A percentile compares a stretch with the other conserved stretches of the same genome.
phyloP scores from a whole-genome alignment of 164 flowering plant species.

The Stephania cephalantha region DNA sequence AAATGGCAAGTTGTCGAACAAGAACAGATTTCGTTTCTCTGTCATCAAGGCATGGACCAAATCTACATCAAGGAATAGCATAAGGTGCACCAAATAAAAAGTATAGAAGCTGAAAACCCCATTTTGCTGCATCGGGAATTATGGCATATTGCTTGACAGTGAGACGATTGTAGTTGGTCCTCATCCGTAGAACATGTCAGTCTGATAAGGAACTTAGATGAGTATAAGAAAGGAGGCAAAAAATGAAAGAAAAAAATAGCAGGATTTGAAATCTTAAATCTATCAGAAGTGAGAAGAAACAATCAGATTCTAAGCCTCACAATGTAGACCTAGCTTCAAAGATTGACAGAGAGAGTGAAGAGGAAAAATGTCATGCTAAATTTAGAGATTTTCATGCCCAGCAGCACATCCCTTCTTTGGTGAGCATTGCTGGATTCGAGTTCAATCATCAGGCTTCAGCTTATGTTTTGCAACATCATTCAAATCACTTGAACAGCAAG shows the following conservation, averaged over 20 bases:
- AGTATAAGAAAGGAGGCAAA: background rate
- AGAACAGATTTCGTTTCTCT: background rate
- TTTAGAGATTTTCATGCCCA: background rate
- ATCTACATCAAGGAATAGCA: background rate
- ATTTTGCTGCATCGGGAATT: background rate
- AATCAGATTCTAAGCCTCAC: background rate
- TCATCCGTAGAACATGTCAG: background rate
- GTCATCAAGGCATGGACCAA: background rate
- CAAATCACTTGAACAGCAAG: background rate
- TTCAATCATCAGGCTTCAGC: background rate
- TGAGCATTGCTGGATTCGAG: background rate
- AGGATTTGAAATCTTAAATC: background rate
- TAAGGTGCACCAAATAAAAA: background rate
- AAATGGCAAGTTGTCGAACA: background rate
- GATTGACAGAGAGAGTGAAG: background rate
- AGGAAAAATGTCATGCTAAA: background rate
- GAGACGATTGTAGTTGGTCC: background rate
- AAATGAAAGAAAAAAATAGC: background rate
- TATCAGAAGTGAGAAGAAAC: background rate
- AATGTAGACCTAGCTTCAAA: background rate
- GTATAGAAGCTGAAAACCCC: background rate
- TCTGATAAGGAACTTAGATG: background rate
- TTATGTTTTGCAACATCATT: background rate
- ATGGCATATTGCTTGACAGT: background rate
- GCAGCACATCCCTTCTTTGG: background rate